Evolutionary conservation across 352 stramenopile species (phyloP).

Genomic region (Globisporangium acanthophoron): DNA sequence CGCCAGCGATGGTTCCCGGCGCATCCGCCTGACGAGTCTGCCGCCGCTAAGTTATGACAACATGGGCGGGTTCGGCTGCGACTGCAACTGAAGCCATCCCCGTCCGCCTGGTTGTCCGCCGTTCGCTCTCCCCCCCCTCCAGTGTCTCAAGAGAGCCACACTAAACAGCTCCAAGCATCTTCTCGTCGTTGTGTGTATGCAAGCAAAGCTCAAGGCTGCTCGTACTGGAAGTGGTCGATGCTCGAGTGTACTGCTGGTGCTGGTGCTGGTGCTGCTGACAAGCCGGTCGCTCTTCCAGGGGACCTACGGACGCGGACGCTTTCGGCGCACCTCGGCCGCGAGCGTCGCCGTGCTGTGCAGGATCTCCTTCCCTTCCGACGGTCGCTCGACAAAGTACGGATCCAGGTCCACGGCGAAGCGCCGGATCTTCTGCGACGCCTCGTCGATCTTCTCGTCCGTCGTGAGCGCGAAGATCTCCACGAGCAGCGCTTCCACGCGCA

Average conservation of each 20-base stretch:
- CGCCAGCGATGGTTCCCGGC: background rate
- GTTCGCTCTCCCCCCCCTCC: no score
- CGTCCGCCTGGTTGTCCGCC: no score
- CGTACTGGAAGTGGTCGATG: no score
- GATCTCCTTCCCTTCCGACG: conserved; percentile 82
- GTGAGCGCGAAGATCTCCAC: conserved; percentile 83
- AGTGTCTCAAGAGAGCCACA: no score
- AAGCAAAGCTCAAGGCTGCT: no score
- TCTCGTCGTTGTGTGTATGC: background rate
- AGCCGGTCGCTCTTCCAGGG: background rate
- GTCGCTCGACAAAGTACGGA: conserved; percentile 80
- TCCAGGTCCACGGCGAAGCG: conserved; percentile 78
- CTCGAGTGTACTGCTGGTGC: no score
- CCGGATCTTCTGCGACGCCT: conserved; percentile 76
- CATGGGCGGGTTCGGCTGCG: conserved; percentile 26
- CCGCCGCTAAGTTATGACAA: conserved; percentile 14
- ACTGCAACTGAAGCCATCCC: conserved; percentile 28
- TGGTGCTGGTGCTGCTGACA: background rate
- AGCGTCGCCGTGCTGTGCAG: conserved; percentile 76
- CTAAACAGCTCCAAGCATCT: background rate
- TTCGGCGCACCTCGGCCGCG: conserved; percentile 70
- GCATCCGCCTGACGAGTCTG: conserved; percentile 36
- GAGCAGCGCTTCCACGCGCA: conserved; percentile 77
- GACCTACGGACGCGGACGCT: conserved; percentile 50
- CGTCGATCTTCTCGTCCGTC: conserved; percentile 84